A percentile compares a stretch with the other conserved stretches of the same genome.
These are phyloP conservation scores for Trichoderma parareesei DNA, from an alignment of 495 filamentous ascomycete genomes.

Conservation along the genomic window DNA sequence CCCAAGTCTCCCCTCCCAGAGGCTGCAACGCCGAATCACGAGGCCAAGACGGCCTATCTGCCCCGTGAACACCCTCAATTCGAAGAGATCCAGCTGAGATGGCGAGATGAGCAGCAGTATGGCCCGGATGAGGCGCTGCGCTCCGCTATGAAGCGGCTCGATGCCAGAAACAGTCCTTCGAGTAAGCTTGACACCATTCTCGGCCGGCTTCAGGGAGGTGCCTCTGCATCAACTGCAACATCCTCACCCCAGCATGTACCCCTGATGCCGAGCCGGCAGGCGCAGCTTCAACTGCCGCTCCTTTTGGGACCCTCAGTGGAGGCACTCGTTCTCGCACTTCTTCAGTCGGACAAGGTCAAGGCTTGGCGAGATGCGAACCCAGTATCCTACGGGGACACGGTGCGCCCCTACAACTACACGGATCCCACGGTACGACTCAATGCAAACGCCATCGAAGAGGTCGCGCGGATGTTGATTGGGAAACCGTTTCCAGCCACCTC, in stretches of 20 bases:
- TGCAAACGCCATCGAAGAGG: slow-evolving; percentile 22
- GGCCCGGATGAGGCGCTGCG: slow-evolving; percentile 16
- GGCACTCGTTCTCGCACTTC: slow-evolving; percentile 14
- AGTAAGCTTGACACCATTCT: slow-evolving; percentile 9
- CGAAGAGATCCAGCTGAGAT: slow-evolving; percentile 27
- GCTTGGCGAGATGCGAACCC: slow-evolving; percentile 27
- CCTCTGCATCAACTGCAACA: not conserved
- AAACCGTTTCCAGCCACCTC: slow-evolving; percentile 25
- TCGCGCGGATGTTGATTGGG: slow-evolving; percentile 22
- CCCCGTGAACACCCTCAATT: slow-evolving; percentile 16
- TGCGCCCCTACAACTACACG: slow-evolving; percentile 19
- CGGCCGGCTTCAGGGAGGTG: not conserved
- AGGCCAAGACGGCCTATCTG: slow-evolving; percentile 15
- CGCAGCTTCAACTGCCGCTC: not conserved
- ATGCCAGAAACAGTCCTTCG: slow-evolving; percentile 1
- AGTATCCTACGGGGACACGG: slow-evolving; percentile 21
- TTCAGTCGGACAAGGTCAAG: slow-evolving; percentile 28
- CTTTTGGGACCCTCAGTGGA: slow-evolving; percentile 4
- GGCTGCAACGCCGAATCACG: slow-evolving; percentile 14
- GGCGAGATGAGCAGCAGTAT: slow-evolving; percentile 16
- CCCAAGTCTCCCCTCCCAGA: slow-evolving; percentile 59
- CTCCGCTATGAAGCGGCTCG: slow-evolving; percentile 19
- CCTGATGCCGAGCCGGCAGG: not conserved
- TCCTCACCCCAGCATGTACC: not conserved
- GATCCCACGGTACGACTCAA: slow-evolving; percentile 27